A percentile compares a stretch with the other conserved stretches of the same genome.
Conservation (phyloP, 2,329 filamentous ascomycete species). For the Hypoxylon rubiginosum region DNA sequence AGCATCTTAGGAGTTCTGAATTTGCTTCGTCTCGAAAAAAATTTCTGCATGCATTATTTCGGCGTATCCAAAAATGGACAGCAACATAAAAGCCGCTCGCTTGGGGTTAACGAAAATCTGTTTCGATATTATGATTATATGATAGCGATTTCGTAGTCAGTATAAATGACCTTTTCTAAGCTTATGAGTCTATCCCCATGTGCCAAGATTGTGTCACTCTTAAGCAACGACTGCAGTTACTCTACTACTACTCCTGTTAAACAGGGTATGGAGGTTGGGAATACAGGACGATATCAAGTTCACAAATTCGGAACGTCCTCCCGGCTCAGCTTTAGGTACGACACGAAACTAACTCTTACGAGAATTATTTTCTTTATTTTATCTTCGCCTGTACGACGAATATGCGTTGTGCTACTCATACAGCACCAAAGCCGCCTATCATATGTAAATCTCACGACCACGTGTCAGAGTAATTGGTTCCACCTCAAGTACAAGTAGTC, state of each 20-base stretch:
- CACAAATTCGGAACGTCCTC: too few species aligned
- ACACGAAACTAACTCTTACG: too few species aligned
- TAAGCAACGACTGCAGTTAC: too few species aligned
- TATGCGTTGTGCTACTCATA: constrained; percentile 5
- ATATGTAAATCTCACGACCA: background rate
- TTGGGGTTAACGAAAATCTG: constrained; percentile 5
- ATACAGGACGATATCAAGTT: too few species aligned
- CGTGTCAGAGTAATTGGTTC: background rate
- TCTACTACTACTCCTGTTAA: too few species aligned
- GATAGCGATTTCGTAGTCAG: background rate
- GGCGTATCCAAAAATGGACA: constrained; percentile 30
- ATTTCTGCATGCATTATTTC: constrained; percentile 7
- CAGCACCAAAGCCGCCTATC: background rate
- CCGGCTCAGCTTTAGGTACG: too few species aligned
- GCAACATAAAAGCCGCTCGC: constrained; percentile 20
- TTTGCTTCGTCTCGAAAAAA: background rate
- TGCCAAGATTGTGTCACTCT: background rate
- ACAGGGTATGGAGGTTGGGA: too few species aligned
- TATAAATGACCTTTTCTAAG: background rate
- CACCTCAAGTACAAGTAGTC: background rate
- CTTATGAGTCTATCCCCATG: too few species aligned
- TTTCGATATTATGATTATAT: background rate
- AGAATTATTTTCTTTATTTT: too few species aligned
- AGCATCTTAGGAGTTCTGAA: constrained; percentile 1
- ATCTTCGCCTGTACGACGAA: background rate